Evolutionary conservation across 257 asterid species (phyloP), one percentile per base, ranked within the genome.

Genomic region (Cordia subcordata): DNA sequence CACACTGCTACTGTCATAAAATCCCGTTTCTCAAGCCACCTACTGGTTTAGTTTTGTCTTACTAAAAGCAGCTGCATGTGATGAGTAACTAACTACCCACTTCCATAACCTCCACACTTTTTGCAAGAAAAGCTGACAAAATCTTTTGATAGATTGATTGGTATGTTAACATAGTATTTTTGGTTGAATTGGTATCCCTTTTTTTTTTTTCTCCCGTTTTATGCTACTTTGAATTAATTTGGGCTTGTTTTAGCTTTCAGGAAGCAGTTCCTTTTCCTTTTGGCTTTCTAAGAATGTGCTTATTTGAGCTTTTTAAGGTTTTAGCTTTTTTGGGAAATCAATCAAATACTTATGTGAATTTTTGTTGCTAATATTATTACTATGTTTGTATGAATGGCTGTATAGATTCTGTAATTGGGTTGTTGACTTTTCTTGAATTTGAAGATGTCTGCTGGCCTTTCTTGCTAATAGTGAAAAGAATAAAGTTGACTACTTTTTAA

Each of bases 21-120:
- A 22, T 62, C 19, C 52, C n/a, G 8, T 22, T 52, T 42, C 18
- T 53, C 60, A 18, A 10, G 17, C 14, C 16, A 39, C 14, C 47
- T 32, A 44, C 40, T 45, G 21, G 49, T 5, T 53, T n/a, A n/a
- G n/a, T n/a, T n/a, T n/a, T 20, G 69, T 64, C 55, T 49, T 16
- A 12, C 8, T 49, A 0, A 15, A 46, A 1, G 4, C 47, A 3
- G 15, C 15, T 42, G 47, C 47, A 42, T 42, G 47, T 42, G 47
- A 42, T 27, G 3, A 27, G 6, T 3, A 27, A 27, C 6, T 6
- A 27, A 27, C 35, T 27, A n/a, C n/a, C n/a, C n/a, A n/a, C n/a
- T 27, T 27, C 35, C 3, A 42, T 11, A 42, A 42, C 4, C 14
- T 42, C 15, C 10, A 3, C 47, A 42, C 47, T 42, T 42, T 42